Conservation (phyloP, 495 filamentous ascomycete species). For the Daldinia bambusicola region DNA sequence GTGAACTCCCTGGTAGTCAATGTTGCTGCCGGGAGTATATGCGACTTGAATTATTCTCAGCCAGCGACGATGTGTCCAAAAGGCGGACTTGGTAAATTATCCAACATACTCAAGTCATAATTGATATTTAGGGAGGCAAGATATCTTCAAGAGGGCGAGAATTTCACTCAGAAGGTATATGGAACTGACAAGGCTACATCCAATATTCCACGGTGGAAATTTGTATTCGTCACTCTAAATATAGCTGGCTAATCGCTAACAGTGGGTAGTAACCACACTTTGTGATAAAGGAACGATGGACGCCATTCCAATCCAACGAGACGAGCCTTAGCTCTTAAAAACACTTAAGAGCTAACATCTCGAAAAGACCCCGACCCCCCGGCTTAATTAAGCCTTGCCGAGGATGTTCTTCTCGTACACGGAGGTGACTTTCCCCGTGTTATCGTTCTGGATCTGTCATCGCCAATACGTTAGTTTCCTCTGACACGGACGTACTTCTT, state of each 20-base stretch:
- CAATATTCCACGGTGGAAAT: background rate
- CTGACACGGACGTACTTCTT: too few species aligned
- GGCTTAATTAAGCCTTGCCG: slow-evolving; percentile 42
- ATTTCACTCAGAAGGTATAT: too few species aligned
- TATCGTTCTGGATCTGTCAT: slow-evolving; percentile 53
- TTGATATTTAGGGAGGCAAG: too few species aligned
- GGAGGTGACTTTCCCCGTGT: slow-evolving; percentile 55
- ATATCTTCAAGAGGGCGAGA: too few species aligned
- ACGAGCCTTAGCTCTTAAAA: too few species aligned
- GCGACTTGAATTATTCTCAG: too few species aligned
- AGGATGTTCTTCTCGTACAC: slow-evolving; percentile 57
- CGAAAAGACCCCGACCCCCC: background rate
- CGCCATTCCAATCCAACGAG: background rate
- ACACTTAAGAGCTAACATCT: background rate
- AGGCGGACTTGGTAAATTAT: too few species aligned
- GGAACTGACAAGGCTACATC: background rate
- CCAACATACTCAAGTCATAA: too few species aligned
- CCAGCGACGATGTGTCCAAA: too few species aligned
- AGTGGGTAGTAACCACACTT: background rate
- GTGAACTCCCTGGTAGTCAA: too few species aligned
- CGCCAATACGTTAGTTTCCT: background rate
- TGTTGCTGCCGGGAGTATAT: too few species aligned
- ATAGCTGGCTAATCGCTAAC: background rate
- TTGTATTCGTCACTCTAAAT: background rate
- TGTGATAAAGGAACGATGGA: background rate